Evolutionary conservation across 176 grass and related monocot genomes (phyloP), one percentile per base, ranked within the genome.

Genomic region (Poa pratensis): DNA sequence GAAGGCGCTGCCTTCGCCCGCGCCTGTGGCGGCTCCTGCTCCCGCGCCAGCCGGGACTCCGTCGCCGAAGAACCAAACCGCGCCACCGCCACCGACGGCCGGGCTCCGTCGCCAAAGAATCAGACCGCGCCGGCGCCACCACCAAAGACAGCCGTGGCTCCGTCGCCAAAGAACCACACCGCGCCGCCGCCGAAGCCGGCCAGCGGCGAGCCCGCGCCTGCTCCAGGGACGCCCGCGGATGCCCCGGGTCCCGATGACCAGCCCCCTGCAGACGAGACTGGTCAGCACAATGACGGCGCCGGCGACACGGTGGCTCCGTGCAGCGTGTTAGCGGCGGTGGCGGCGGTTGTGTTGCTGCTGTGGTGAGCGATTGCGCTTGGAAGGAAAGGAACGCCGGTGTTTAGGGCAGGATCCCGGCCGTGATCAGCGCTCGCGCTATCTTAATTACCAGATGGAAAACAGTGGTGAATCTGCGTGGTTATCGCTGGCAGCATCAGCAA

Each of bases 271-370:
- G 87, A 88, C 19, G 49, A 51, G 2, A 1, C 7, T 5, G 74
- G 6, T 48, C 18, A 53, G 67, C 60, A 57, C 55, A 75, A 64
- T 59, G 80, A 58, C 19, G 77, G 61, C 42, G 82, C 49, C 3
- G 59, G 59, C 50, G 69, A 22, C 77, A 60, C n/a, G 60, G 60
- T 9, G 60, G 50, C 72, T 6, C 48, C 87, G 43, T 89, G 87
- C 77, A 85, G 34, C 73, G 20, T 85, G 7, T 50, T 50, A 10
- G 63, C 32, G 8, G 77, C 37, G 11, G 19, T 16, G 59, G 75
- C 26, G 15, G 61, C 16, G 35, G 23, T 50, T 2, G 69, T 39
- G 39, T 69, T 75, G 10, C 37, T 85, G 50, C 70, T 85, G 20
- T 72, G 50, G 28, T 84, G 74, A 85, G 43, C 27, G 40, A 22